phyloP scores from a whole-genome alignment of 257 asterid genomes.

The Knoxia roxburghii region DNA sequence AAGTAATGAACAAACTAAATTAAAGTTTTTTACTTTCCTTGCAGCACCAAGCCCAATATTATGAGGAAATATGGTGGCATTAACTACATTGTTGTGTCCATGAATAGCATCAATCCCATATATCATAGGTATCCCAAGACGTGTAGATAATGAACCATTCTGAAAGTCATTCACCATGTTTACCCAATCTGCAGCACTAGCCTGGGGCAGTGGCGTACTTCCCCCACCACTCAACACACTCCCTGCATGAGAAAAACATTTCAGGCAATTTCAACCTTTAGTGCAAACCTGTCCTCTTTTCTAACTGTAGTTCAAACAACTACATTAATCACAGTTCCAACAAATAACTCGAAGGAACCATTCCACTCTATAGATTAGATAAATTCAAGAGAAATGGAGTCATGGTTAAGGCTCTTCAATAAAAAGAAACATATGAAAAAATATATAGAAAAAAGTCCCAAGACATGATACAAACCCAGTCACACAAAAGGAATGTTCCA shows the following conservation, averaged over 20 bases:
- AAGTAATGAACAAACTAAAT: neutral
- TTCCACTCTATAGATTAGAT: neutral
- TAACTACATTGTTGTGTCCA: constrained; percentile 72
- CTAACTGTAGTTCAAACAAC: neutral
- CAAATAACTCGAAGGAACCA: neutral
- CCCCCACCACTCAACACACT: constrained; percentile 89
- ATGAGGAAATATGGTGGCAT: constrained; percentile 90
- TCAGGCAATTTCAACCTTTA: neutral
- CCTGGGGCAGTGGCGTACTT: constrained; percentile 67
- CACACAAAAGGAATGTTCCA: neutral
- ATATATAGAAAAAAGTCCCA: neutral
- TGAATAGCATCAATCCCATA: constrained; percentile 89
- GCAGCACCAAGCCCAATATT: constrained; percentile 90
- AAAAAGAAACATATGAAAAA: neutral
- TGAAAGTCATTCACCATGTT: constrained; percentile 73
- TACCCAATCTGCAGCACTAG: constrained; percentile 72
- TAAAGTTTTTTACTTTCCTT: constrained; percentile 38
- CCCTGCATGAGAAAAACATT: constrained; percentile 36
- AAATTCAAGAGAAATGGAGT: neutral
- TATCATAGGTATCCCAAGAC: constrained; percentile 83
- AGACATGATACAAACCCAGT: neutral
- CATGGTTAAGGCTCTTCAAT: neutral
- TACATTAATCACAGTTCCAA: neutral
- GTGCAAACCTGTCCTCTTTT: neutral
- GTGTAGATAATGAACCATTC: constrained; percentile 67